These are phyloP conservation scores for Bryoglossum gracile DNA, from an alignment of 495 filamentous ascomycete species.

Conservation along the genomic window DNA sequence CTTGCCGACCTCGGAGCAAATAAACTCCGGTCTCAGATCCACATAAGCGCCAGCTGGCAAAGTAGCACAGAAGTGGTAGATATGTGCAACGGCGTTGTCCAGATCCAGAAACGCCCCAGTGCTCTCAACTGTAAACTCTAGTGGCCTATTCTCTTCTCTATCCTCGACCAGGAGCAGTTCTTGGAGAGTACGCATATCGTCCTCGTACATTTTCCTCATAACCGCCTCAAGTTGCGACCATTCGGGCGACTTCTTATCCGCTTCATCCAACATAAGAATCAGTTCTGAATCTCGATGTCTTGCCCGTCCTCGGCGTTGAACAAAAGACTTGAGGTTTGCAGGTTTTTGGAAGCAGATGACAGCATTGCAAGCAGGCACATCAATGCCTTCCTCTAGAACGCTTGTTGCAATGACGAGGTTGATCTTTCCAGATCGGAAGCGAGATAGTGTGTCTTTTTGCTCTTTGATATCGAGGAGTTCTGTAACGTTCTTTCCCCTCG, in stretches of 20 bases:
- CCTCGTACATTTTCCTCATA: constrained; percentile 68
- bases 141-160: constrained; percentile 38
- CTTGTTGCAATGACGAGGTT: constrained; percentile 80
- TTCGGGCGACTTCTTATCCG: constrained; percentile 28
- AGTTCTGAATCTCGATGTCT: constrained; percentile 64
- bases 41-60: constrained; percentile 50
- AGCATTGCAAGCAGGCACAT: constrained; percentile 75
- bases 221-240: constrained; percentile 60
- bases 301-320: constrained; percentile 83
- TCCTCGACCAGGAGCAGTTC: constrained; percentile 45
- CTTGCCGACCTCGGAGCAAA: constrained; percentile 16
- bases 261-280: constrained; percentile 50
- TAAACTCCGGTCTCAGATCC: constrained; percentile 44
- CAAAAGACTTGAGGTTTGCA: constrained; percentile 71
- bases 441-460: constrained; percentile 53
- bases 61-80: constrained; percentile 74
- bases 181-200: constrained; percentile 52
- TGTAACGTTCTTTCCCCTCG: constrained; percentile 45
- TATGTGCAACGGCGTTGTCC: constrained; percentile 62
- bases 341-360: constrained; percentile 83
- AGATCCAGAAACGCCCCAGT: constrained; percentile 66
- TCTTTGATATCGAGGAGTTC: constrained; percentile 51
- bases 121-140: constrained; percentile 40
- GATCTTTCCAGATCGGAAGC: constrained; percentile 59
- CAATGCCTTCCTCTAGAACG: constrained; percentile 89